Percentiles rank a stretch among this genome's conserved stretches.
phyloP scores from a whole-genome alignment of 2,329 filamentous ascomycete genomes.

The Hymenoscyphus repandus region DNA sequence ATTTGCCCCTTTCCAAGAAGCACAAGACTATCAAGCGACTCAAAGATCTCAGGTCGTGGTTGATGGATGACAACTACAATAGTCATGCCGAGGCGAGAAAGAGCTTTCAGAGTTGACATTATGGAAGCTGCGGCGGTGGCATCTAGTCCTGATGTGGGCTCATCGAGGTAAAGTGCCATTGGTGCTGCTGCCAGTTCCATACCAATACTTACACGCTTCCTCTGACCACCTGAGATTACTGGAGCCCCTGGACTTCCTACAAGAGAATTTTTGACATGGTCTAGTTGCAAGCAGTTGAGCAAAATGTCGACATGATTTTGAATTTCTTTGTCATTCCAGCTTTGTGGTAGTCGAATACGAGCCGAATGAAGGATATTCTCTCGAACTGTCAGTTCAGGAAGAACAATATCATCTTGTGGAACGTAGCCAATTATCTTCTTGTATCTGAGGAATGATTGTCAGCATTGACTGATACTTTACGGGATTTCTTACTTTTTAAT shows the following conservation, averaged over 20 bases:
- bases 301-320: conserved; percentile 49
- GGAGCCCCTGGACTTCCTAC: conserved; percentile 55
- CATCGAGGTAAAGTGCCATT: conserved; percentile 55
- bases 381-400: conserved; percentile 54
- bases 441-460: conserved; percentile 34
- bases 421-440: conserved; percentile 59
- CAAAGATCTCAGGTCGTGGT: conserved; percentile 48
- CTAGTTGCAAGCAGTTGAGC: conserved; percentile 45
- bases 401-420: conserved; percentile 55
- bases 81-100: conserved; percentile 49
- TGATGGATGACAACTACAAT: conserved; percentile 53
- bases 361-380: conserved; percentile 59
- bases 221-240: conserved; percentile 56
- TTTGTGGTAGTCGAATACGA: conserved; percentile 45
- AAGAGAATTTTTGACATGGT: conserved; percentile 37
- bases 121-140: conserved; percentile 60
- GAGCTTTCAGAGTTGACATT: conserved; percentile 53
- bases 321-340: conserved; percentile 45
- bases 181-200: conserved; percentile 53
- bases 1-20: conserved; percentile 55
- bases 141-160: conserved; percentile 58
- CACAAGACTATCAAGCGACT: conserved; percentile 56
- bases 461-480: neutral
- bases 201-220: conserved; percentile 59
- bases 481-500: conserved; percentile 22